phyloP scores from a whole-genome alignment of 129 eudicot species.

The Lonicera japonica region DNA sequence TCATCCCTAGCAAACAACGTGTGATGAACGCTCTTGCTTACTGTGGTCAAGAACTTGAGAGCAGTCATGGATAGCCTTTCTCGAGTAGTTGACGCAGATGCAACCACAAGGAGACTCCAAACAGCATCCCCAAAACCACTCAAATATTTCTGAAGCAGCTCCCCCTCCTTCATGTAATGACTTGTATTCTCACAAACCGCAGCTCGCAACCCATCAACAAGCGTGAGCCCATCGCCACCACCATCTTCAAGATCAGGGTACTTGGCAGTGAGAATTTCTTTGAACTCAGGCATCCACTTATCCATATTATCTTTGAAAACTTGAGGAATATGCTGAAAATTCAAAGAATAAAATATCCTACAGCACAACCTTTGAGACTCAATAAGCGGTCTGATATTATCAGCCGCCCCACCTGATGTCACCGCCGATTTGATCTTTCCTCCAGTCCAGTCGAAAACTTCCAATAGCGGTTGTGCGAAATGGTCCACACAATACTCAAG shows the following conservation, averaged over 20 bases:
- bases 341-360: conserved; percentile 75
- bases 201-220: conserved; percentile 70
- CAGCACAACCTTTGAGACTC: conserved; percentile 90
- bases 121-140: conserved; percentile 75
- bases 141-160: conserved; percentile 57
- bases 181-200: conserved; percentile 86
- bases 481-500: conserved; percentile 76
- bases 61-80: conserved; percentile 83
- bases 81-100: conserved; percentile 54
- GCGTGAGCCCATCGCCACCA: conserved; percentile 58
- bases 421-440: conserved; percentile 33
- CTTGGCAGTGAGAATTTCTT: conserved; percentile 47
- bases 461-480: conserved; percentile 63
- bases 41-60: conserved; percentile 74
- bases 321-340: conserved; percentile 74
- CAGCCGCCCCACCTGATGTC: conserved; percentile 28
- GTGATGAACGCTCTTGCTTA: conserved; percentile 75
- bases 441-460: conserved; percentile 49
- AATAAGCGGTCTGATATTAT: conserved; percentile 35
- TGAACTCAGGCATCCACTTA: conserved; percentile 80
- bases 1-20: conserved; percentile 65
- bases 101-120: conserved; percentile 66
- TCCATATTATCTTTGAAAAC: conserved; percentile 84
- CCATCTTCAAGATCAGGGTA: conserved; percentile 57
- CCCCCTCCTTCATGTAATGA: conserved; percentile 67